Evolutionary conservation across 2,329 filamentous ascomycete genomes (phyloP).

Genomic region (Colletotrichum abscissum): DNA sequence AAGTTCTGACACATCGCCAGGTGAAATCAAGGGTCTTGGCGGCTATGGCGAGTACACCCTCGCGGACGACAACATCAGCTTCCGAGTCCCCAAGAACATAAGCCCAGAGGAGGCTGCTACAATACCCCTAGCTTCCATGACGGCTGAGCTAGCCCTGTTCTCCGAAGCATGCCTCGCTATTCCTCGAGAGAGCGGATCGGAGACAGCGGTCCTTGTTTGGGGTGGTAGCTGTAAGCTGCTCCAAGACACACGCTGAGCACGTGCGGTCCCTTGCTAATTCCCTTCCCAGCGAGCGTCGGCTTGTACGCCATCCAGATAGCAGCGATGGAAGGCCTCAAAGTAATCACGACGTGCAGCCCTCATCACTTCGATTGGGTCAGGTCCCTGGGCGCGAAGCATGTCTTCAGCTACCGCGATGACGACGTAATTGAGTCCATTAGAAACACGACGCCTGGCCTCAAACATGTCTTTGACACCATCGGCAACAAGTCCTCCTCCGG

Average conservation of each 20-base stretch:
- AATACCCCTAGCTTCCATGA: conserved; percentile 51
- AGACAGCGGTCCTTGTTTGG: conserved; percentile 51
- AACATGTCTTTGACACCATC: conserved; percentile 55
- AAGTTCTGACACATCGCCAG: conserved; percentile 4
- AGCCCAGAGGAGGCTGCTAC: conserved; percentile 47
- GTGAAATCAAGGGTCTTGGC: conserved; percentile 46
- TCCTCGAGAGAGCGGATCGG: conserved; percentile 30
- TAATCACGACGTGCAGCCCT: conserved; percentile 49
- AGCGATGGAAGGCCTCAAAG: conserved; percentile 43
- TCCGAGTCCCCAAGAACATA: conserved; percentile 48
- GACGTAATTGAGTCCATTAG: conserved; percentile 49
- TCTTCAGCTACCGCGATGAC: conserved; percentile 53
- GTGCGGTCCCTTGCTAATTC: neutral
- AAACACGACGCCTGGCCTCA: conserved; percentile 44
- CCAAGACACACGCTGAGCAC: neutral
- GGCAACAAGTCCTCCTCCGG: conserved; percentile 50
- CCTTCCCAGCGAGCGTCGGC: conserved; percentile 48
- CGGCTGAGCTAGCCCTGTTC: conserved; percentile 52
- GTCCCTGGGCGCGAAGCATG: conserved; percentile 46
- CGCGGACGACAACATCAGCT: conserved; percentile 53
- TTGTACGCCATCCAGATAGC: conserved; percentile 50
- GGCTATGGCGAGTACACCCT: conserved; percentile 53
- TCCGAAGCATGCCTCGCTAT: conserved; percentile 50
- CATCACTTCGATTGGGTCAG: conserved; percentile 46
- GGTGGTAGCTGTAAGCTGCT: conserved; percentile 53